Percentiles rank a stretch among this genome's conserved stretches.
Evolutionary conservation across 371 early-diverging fungal genomes (phyloP).

Genomic region (Mucor lusitanicus): DNA sequence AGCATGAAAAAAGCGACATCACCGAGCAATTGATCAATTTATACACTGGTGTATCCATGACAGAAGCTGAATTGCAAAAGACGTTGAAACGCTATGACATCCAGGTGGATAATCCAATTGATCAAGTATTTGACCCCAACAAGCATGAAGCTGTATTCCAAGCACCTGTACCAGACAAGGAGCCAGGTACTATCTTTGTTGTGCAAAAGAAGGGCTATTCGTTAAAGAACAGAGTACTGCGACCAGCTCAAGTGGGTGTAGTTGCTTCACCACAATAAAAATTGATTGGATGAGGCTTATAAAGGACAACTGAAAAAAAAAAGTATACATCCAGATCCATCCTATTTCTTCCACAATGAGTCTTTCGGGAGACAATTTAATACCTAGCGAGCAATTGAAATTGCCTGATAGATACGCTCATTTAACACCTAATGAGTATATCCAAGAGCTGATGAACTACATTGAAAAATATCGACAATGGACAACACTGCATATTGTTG

Average conservation of each 20-base stretch:
- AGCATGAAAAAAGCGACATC: slow-evolving; percentile 5
- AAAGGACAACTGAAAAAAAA: background rate
- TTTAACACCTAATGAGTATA: slow-evolving; percentile 26
- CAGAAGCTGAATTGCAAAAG: slow-evolving; percentile 72
- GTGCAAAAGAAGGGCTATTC: slow-evolving; percentile 85
- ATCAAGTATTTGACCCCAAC: slow-evolving; percentile 42
- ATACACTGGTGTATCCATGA: slow-evolving; percentile 83
- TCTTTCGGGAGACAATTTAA: background rate
- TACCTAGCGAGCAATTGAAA: background rate
- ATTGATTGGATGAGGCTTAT: slow-evolving; percentile 2
- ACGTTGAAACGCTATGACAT: slow-evolving; percentile 74
- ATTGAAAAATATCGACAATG: slow-evolving; percentile 29
- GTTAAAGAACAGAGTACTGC: slow-evolving; percentile 79
- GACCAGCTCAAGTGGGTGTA: slow-evolving; percentile 94
- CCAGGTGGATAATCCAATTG: slow-evolving; percentile 12
- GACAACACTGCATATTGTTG: slow-evolving; percentile 47
- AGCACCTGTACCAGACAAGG: slow-evolving; percentile 77
- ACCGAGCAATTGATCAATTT: slow-evolving; percentile 62
- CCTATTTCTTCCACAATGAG: background rate
- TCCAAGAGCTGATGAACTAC: slow-evolving; percentile 21
- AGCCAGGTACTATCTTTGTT: slow-evolving; percentile 75
- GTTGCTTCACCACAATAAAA: slow-evolving; percentile 43
- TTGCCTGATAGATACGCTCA: slow-evolving; percentile 18
- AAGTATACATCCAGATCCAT: background rate
- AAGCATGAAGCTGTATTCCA: slow-evolving; percentile 43